Base-by-base conservation (phyloP, 495 filamentous ascomycete genomes). In the Aspergillus panamensis region DNA sequence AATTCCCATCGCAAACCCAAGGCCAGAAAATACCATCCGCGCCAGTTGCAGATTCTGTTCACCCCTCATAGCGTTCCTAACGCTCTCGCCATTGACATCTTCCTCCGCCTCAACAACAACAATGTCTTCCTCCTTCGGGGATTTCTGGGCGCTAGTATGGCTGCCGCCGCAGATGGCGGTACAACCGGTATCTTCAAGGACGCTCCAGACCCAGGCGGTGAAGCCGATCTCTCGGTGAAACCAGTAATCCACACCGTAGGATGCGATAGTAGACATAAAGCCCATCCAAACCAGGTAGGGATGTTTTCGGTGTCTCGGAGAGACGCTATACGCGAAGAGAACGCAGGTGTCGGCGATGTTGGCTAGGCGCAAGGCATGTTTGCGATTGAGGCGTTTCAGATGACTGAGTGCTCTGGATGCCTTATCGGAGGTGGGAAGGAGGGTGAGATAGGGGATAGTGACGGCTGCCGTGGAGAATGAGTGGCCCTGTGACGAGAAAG, bases 271-370 rank as follows among this genome's bases (percentile, higher is more conserved):
- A 40, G 89, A 81, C 12, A 75, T 59, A 0, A 87, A 64, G 13
- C 79, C 78, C 30, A 88, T 87, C 85, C 91, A 96, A 33, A 96
- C 65, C 3, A 96, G 82, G 67, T 93, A 96, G 0, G 92, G 92
- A 67, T 96, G 92, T 58, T 85, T 83, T 58, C 79, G 78, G 51
- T 83, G 80, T 3, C 76, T 74, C 0, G 90, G 88, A 1, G 90
- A 92, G 62, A 92, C 74, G 33, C 76, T 57, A 71, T 84, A 96
- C 30, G 92, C 88, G 57, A 91, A 79, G 31, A 86, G 70, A 62
- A 96, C 81, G 21, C 87, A 84, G 45, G 78, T 65, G 57, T 77
- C 76, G 25, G 87, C 81, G 37, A 92, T 55, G 62, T 77, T 68
- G 54, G 86, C 76, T 17, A 96, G 80, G 25, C 76, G 67, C n/a